phyloP scores from a whole-genome alignment of 192 early-diverging fungal species.

The Gamsiella multidivaricata region DNA sequence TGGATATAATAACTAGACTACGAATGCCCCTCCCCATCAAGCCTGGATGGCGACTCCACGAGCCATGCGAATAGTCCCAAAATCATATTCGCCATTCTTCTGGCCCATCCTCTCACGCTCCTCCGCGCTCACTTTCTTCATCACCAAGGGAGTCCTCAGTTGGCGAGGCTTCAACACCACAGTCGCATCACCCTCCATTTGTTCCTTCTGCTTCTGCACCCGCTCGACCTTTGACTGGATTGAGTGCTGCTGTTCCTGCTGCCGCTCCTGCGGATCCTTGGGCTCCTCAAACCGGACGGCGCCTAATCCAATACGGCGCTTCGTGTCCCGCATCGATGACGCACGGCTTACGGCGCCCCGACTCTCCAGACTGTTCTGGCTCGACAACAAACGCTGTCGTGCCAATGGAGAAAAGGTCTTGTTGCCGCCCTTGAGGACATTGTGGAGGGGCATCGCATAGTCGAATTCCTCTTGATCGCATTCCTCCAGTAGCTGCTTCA shows the following conservation, averaged over 20 bases:
- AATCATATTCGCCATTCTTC: constrained; percentile 8
- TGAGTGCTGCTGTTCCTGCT: neutral
- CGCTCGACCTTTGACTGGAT: neutral
- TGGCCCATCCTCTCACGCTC: too few relatives aligned
- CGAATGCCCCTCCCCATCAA: too few relatives aligned
- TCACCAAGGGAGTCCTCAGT: neutral
- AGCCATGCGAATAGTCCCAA: constrained; percentile 33
- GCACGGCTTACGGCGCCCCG: constrained; percentile 18
- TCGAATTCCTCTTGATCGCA: constrained; percentile 26
- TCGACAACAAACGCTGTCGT: constrained; percentile 6
- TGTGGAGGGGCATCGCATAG: neutral
- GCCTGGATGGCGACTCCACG: constrained; percentile 29
- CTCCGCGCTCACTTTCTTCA: neutral
- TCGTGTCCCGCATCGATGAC: constrained; percentile 42
- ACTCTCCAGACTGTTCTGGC: neutral
- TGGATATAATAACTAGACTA: too few relatives aligned
- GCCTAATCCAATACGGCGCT: constrained; percentile 23
- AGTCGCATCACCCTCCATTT: constrained; percentile 17
- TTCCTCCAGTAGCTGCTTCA: constrained; percentile 31
- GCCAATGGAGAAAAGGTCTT: constrained; percentile 38
- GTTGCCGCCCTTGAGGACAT: neutral
- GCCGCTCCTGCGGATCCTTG: neutral
- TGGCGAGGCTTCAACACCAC: constrained; percentile 19
- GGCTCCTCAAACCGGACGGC: constrained; percentile 25
- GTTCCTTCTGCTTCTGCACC: neutral